phyloP scores from a whole-genome alignment of 306 rosid genomes.

The Sechiopsis laciniata region DNA sequence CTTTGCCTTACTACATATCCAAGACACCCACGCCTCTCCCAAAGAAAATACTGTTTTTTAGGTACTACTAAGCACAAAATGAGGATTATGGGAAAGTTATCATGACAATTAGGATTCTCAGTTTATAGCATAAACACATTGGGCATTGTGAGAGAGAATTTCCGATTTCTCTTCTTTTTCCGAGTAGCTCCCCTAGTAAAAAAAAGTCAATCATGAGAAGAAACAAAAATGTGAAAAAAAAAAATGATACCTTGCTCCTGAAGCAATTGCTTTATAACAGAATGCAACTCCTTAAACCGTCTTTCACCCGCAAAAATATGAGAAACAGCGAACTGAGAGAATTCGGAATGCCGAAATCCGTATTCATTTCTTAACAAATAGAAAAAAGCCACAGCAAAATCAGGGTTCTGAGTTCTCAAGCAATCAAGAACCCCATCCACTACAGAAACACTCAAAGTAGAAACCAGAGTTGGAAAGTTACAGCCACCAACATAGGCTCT shows the following conservation, averaged over 20 bases:
- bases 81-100: neutral
- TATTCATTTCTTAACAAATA: conserved; percentile 29
- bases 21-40: no score
- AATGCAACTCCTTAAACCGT: conserved; percentile 36
- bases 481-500: conserved; percentile 24
- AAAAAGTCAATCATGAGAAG: neutral
- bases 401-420: conserved; percentile 34
- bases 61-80: neutral
- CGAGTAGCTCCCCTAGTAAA: neutral
- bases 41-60: neutral
- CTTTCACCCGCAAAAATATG: conserved; percentile 35
- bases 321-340: conserved; percentile 26
- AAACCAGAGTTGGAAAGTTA: conserved; percentile 22
- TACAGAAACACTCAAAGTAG: conserved; percentile 31
- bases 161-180: neutral
- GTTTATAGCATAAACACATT: conserved; percentile 5
- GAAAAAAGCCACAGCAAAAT: conserved; percentile 38
- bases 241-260: conserved; percentile 37
- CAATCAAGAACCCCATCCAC: conserved; percentile 33
- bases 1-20: no score
- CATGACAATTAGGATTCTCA: neutral
- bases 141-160: neutral
- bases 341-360: conserved; percentile 36
- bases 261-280: conserved; percentile 31
- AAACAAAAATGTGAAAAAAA: neutral